Evolutionary conservation across 768 basidiomycete genomes (phyloP), one percentile per base, ranked within the genome.

Genomic region (Leccinum broughii): DNA sequence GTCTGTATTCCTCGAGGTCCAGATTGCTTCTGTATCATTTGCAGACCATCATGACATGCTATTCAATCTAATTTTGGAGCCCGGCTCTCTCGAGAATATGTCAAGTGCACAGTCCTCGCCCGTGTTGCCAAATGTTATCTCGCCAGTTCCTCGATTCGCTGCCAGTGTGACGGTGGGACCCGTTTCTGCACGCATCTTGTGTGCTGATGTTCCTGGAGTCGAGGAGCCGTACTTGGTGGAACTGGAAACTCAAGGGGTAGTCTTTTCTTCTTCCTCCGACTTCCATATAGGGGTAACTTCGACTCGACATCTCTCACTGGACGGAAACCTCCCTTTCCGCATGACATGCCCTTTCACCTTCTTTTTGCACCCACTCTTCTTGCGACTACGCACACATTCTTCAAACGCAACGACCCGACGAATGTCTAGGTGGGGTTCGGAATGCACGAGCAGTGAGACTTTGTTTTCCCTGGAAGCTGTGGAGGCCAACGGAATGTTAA

Each of bases 381-480:
- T 85, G 28, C 80, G 82, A 41, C 77, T 87, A n/a, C 78, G 79
- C 48, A 76, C 79, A 6, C 78, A 64, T 41, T 71, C 59, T 30
- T 62, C 61, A 24, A 64, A 53, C 51, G 57, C 69, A 26, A 64
- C 69, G 54, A 64, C 70, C 37, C 66, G 65, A 51, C 66, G 66
- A 41, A 70, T 72, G 51, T 74, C 74, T 20, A 68, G 61, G 49
- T 66, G 62, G 54, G 70, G 75, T 15, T 73, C 76, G 10, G 79
- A 79, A 58, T 67, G 74, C 20, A 76, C 78, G 46, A 77, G 73
- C 59, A 61, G 75, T 60, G 82, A 84, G 62, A 84, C 83, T 51
- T 59, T 90, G 3, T 64, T 89, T 14, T 85, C 85, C 4, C 63
- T 89, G 49, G 89, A 88, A 46, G 73, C 78, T 1, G 56, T 90